Evolutionary conservation across 2,329 filamentous ascomycete genomes (phyloP).

Genomic region (Diaporthe citrichinensis): DNA sequence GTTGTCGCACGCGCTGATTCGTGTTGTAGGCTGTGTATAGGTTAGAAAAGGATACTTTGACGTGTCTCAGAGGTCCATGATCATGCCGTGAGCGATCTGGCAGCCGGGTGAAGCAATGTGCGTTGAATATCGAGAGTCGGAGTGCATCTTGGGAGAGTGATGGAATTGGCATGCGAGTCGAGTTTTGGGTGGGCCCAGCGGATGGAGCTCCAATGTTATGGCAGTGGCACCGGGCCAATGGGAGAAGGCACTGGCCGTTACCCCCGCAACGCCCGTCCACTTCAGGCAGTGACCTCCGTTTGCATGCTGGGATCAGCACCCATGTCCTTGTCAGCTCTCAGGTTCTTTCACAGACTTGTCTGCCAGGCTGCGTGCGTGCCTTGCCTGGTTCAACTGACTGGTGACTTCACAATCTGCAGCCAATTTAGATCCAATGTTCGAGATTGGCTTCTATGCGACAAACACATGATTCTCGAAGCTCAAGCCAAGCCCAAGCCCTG

Average conservation of each 20-base stretch:
- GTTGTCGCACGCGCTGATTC: conserved; percentile 23
- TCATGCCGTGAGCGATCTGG: conserved; percentile 33
- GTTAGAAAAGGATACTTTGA: conserved; percentile 36
- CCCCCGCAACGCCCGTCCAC: conserved; percentile 40
- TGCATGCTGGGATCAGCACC: conserved; percentile 20
- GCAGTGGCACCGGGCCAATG: conserved; percentile 33
- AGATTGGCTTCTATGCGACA: background rate
- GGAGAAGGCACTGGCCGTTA: conserved; percentile 28
- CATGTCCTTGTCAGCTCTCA: conserved; percentile 18
- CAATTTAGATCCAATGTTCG: conserved; percentile 3
- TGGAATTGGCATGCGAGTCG: conserved; percentile 35
- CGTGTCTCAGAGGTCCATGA: conserved; percentile 41
- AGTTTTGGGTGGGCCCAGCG: conserved; percentile 41
- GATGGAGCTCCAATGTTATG: conserved; percentile 37
- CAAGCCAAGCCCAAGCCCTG: background rate
- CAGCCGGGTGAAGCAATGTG: conserved; percentile 31
- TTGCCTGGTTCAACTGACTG: background rate
- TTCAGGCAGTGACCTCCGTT: conserved; percentile 29
- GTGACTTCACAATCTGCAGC: conserved; percentile 31
- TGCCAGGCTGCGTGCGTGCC: background rate
- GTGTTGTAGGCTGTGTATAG: conserved; percentile 25
- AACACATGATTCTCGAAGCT: background rate
- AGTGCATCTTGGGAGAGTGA: conserved; percentile 36
- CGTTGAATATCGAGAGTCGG: conserved; percentile 17
- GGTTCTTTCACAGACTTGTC: conserved; percentile 10